Evolutionary conservation across 1,139 yeast genomes (phyloP), one percentile per base, ranked within the genome.

Genomic region (Zygosaccharomyces sapae): DNA sequence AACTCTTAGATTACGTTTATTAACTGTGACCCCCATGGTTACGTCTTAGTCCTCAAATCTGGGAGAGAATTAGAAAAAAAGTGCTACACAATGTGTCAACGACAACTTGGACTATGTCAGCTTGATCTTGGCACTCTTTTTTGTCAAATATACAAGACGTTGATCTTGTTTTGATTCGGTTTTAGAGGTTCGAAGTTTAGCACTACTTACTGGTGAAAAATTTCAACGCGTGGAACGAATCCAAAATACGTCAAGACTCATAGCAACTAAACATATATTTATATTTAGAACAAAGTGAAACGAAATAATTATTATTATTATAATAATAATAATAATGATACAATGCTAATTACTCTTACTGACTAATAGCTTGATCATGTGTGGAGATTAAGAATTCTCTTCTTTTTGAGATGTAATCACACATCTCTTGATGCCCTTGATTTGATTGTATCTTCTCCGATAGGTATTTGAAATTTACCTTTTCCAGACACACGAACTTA

Each of bases 1-100:
- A n/a, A 60, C 52, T 43, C 67, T 57, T 36, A 61, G 41, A 38
- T 58, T 61, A 47, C 61, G 55, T 48, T 58, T 61, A 33, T 57
- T 57, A 46, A 59, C 41, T 8, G 45, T 45, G 25, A 54, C 42
- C 33, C 51, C 53, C 55, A 52, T 52, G 6, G 16, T 25, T 16
- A 33, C 33, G 18, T 12, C n/a, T n/a, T 18, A n/a, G 22, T 10
- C 40, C 12, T 10, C 13, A 18, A 27, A 22, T 22, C 8, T 22
- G 25, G 7, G 25, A 22, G 7, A 5, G 24, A 22, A 19, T 19
- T 19, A 19, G 22, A 19, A 19, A 22, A 22, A 22, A 22, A 22
- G n/a, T 19, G 27, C 25, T n/a, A 12, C 18, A 20, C 16, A 6
- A 25, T 10, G 9, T 4, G 19, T 5, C 8, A 13, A 31, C 13